Base-by-base conservation (phyloP, 345 rosid genomes). In the Lepidium aucheri region DNA sequence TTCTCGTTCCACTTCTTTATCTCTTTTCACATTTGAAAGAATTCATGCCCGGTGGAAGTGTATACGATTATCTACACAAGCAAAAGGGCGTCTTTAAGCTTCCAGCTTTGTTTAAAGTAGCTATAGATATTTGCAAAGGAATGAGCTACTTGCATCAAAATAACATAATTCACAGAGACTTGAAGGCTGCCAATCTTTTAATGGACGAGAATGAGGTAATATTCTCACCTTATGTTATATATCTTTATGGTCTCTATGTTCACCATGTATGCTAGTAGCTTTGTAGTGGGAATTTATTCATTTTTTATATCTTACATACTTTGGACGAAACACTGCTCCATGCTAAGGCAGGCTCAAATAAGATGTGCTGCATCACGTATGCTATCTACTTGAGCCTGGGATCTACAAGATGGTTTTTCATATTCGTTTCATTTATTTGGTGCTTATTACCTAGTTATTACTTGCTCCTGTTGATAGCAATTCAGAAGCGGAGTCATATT, bases 171-270 rank as follows among this genome's bases (percentile, higher is more conserved):
- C 99, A 94, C 74, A 81, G 99, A 80, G 99, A 94, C 80, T 77
- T 90, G 84, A 90, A 94, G 74, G 96, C 85, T 54, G 97, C 99
- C 68, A 94, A 94, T 77, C 89, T 90, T 76, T 79, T 90, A 61
- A 88, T 94, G 96, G 99, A 90, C 81, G 99, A 94, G 81, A 85
- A 94, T 76, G 99, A 94, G 60, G 99, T 94, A 81, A 78, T 83
- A 49, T 34, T 50, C 24, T 52, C 50, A 60, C 17, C 63, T 10
- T 47, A 3, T 59, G 11, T 60, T 39, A 8, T 67, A 15, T 33
- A 9, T 53, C 6, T 44, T 67, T 18, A 3, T 8, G 16, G 6
- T 67, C 44, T 61, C 44, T 59, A 16, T 30, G 26, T 35, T 41
- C 5, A 30, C 30, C 45, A 35, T 22, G 46, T 38, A 50, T 38